A percentile compares a stretch with the other conserved stretches of the same genome.
Conservation (phyloP, 169 alveolate genomes). For the Plasmodium knowlesi region DNA sequence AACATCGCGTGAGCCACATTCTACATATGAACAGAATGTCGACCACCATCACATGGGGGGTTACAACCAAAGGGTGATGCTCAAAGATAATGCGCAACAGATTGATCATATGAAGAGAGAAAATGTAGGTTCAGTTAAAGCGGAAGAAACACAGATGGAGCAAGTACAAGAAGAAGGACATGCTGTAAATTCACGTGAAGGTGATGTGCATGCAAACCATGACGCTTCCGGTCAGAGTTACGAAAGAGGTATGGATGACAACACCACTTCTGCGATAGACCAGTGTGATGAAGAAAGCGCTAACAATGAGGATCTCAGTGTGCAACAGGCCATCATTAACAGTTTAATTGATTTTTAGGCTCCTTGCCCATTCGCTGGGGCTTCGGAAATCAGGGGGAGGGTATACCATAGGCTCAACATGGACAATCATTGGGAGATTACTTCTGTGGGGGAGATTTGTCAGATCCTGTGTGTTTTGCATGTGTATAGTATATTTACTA, state of each 20-base stretch:
- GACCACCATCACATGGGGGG: background rate
- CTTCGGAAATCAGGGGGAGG: background rate
- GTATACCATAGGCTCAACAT: no score
- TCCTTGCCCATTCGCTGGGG: background rate
- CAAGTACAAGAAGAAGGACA: background rate
- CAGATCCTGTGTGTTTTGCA: background rate
- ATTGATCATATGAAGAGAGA: background rate
- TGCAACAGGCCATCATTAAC: conserved; percentile 60
- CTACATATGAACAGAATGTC: background rate
- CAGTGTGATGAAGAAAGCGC: background rate
- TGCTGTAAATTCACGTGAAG: background rate
- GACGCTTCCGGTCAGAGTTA: background rate
- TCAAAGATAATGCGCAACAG: background rate
- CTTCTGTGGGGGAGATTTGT: background rate
- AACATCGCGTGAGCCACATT: background rate
- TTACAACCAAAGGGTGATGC: background rate
- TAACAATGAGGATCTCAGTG: conserved; percentile 16
- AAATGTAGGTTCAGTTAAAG: background rate
- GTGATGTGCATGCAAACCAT: background rate
- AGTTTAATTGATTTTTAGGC: conserved; percentile 38
- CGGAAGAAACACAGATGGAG: background rate
- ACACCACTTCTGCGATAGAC: background rate
- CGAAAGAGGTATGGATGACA: background rate
- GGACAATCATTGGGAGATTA: background rate
- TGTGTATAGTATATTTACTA: background rate